These are phyloP conservation scores for Macadamia integrifolia DNA, from an alignment of 164 flowering plant genomes.

Conservation along the genomic window DNA sequence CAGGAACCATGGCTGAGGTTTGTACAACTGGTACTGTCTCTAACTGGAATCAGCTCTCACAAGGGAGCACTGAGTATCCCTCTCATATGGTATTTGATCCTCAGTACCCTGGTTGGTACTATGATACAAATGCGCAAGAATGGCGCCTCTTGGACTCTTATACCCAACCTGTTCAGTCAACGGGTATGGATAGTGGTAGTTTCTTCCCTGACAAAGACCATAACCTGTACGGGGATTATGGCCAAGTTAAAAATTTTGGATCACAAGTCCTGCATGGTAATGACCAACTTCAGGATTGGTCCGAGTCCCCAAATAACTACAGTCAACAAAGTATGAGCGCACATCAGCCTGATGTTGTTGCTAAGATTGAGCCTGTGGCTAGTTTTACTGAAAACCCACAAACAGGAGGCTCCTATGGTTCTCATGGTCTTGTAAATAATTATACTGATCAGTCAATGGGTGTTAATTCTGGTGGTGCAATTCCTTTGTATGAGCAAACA, in stretches of 20 bases:
- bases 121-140: conserved; percentile 50
- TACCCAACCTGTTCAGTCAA: conserved; percentile 23
- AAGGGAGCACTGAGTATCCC: conserved; percentile 49
- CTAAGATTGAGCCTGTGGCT: conserved; percentile 13
- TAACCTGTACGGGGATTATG: conserved; percentile 22
- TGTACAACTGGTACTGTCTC: conserved; percentile 24
- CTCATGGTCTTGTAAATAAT: conserved; percentile 19
- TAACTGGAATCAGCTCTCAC: conserved; percentile 38
- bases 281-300: conserved; percentile 34
- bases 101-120: conserved; percentile 81
- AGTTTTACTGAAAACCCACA: conserved; percentile 29
- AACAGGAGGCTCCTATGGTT: conserved; percentile 22
- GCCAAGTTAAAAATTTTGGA: conserved; percentile 20
- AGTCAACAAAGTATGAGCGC: conserved; percentile 28
- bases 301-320: conserved; percentile 25
- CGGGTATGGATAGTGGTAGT: conserved; percentile 18
- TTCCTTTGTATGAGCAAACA: conserved; percentile 21
- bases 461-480: conserved; percentile 24
- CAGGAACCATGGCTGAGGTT: conserved; percentile 30
- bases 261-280: conserved; percentile 27
- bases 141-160: conserved; percentile 59
- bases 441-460: conserved; percentile 29
- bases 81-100: conserved; percentile 77
- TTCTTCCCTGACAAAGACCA: conserved; percentile 18
- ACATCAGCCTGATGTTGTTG: conserved; percentile 36